These are phyloP conservation scores for Apiospora kogelbergensis DNA, from an alignment of 2,329 filamentous ascomycete genomes.

Conservation along the genomic window DNA sequence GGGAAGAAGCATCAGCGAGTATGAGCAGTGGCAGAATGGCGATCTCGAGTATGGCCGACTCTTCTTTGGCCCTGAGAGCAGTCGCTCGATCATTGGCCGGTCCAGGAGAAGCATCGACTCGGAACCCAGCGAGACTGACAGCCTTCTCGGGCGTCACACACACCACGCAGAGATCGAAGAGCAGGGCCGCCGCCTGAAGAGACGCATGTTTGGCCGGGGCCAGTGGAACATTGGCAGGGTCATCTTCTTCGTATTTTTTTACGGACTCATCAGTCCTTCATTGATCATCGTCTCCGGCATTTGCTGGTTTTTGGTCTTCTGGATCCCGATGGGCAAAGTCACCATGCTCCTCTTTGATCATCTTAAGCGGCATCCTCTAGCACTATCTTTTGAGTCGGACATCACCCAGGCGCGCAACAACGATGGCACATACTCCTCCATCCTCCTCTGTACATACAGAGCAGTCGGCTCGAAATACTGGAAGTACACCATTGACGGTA, in stretches of 20 bases:
- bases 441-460: conserved; percentile 94
- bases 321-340: conserved; percentile 97
- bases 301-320: conserved; percentile 97
- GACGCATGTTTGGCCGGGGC: conserved; percentile 88
- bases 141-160: conserved; percentile 67
- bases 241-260: conserved; percentile 96
- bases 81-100: conserved; percentile 79
- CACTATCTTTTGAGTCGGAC: conserved; percentile 90
- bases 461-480: conserved; percentile 94
- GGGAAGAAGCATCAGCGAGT: conserved; percentile 95
- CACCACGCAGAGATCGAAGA: conserved; percentile 28
- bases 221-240: conserved; percentile 95
- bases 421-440: conserved; percentile 75
- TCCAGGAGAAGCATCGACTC: conserved; percentile 89
- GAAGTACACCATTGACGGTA: conserved; percentile 98
- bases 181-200: conserved; percentile 59
- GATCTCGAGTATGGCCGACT: conserved; percentile 93
- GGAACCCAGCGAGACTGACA: conserved; percentile 79
- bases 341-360: conserved; percentile 89
- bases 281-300: conserved; percentile 82
- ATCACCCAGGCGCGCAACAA: conserved; percentile 69
- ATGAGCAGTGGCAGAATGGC: conserved; percentile 98
- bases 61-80: conserved; percentile 85
- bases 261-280: conserved; percentile 83
- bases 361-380: conserved; percentile 86